phyloP scores from a whole-genome alignment of 1,139 yeast genomes.

The Casaregolazyma lundiana region DNA sequence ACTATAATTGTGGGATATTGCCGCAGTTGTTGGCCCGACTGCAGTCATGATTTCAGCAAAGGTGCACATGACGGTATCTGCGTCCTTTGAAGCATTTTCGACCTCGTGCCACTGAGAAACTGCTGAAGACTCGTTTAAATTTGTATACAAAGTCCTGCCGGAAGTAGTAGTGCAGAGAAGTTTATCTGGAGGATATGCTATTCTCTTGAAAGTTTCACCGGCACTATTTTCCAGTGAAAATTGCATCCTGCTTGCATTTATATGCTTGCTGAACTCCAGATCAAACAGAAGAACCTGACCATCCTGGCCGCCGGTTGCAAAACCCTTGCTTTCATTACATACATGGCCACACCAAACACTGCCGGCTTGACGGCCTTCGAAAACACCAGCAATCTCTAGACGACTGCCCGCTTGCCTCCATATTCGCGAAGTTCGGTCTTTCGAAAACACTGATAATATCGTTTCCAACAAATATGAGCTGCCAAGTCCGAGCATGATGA shows the following conservation, averaged over 20 bases:
- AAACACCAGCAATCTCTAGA: constrained; percentile 43
- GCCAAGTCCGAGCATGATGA: constrained; percentile 93
- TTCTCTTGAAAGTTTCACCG: constrained; percentile 62
- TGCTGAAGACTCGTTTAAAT: constrained; percentile 2
- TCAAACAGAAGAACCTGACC: constrained; percentile 70
- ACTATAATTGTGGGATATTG: no score
- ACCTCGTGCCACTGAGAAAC: constrained; percentile 37
- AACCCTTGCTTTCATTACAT: constrained; percentile 39
- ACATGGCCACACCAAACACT: constrained; percentile 84
- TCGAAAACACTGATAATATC: constrained; percentile 69
- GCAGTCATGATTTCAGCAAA: constrained; percentile 40
- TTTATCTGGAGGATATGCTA: constrained; percentile 40
- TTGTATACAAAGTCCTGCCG: constrained; percentile 45
- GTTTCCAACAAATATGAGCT: constrained; percentile 50
- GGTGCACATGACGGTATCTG: constrained; percentile 46
- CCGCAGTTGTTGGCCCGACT: no score
- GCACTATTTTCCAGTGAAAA: constrained; percentile 31
- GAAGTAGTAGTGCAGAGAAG: constrained; percentile 56
- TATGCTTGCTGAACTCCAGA: constrained; percentile 33
- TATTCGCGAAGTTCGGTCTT: constrained; percentile 78
- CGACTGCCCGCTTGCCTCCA: constrained; percentile 48
- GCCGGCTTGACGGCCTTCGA: constrained; percentile 75
- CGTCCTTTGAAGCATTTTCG: constrained; percentile 37
- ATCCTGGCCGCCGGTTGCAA: constrained; percentile 81
- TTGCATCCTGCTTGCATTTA: constrained; percentile 32